Conservation (phyloP, 495 filamentous ascomycete species). For the Immersiella caudata region DNA sequence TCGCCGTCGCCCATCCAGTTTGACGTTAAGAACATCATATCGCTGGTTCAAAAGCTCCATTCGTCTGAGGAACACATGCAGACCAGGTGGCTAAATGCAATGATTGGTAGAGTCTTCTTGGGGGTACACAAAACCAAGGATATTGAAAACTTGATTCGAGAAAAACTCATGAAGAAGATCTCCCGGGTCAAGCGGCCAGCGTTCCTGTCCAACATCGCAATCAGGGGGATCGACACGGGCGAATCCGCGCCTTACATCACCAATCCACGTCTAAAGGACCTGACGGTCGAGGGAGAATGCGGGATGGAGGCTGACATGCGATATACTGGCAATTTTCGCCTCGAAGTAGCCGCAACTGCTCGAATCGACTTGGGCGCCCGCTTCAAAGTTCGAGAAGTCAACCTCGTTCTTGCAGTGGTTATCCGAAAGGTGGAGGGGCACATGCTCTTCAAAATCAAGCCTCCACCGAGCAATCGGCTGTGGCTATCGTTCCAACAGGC, state of each 20-base stretch:
- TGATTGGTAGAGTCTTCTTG: constrained; percentile 85
- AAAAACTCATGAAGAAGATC: constrained; percentile 96
- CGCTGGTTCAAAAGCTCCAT: constrained; percentile 83
- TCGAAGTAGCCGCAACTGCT: constrained; percentile 88
- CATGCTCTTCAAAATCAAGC: constrained; percentile 82
- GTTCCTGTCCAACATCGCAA: constrained; percentile 78
- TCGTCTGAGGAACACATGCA: constrained; percentile 90
- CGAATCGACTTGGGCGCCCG: constrained; percentile 85
- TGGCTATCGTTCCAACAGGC: constrained; percentile 93
- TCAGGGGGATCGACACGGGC: constrained; percentile 84
- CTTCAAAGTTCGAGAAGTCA: constrained; percentile 89
- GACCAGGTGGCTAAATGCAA: constrained; percentile 91
- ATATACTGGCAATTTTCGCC: constrained; percentile 84
- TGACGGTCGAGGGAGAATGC: constrained; percentile 89
- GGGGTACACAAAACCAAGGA: constrained; percentile 82
- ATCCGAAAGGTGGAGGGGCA: constrained; percentile 87
- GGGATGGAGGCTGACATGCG: constrained; percentile 81
- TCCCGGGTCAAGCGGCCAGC: constrained; percentile 87
- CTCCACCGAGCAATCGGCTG: constrained; percentile 89
- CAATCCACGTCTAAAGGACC: constrained; percentile 83
- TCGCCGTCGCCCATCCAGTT: constrained; percentile 77
- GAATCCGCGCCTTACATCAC: constrained; percentile 86
- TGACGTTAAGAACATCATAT: constrained; percentile 80
- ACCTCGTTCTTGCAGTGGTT: constrained; percentile 83
- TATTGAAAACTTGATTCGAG: constrained; percentile 73